Conservation (phyloP, 2,329 filamentous ascomycete genomes). For the Beauveria australis region DNA sequence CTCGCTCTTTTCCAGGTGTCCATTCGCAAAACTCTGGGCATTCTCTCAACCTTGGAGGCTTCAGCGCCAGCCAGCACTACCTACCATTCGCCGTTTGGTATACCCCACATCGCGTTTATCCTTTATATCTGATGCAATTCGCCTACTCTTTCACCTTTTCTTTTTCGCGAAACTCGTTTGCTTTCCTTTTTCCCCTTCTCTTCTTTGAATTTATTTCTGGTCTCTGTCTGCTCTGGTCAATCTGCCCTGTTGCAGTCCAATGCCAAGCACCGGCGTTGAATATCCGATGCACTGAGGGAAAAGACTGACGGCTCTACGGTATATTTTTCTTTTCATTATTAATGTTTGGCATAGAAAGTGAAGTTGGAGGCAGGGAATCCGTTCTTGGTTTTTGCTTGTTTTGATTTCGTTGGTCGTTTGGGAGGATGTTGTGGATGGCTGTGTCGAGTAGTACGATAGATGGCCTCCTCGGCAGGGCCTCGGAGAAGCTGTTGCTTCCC, state of each 20-base stretch:
- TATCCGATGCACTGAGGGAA: background rate
- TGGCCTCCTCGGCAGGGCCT: background rate
- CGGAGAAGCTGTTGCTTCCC: background rate
- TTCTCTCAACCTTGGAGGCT: background rate
- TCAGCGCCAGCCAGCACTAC: background rate
- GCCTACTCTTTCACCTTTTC: background rate
- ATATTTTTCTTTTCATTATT: conserved; percentile 4
- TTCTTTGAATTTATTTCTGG: background rate
- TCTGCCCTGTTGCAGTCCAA: background rate
- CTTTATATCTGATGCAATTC: conserved; percentile 1
- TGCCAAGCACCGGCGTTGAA: conserved; percentile 1
- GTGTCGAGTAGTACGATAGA: background rate
- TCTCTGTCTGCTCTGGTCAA: background rate
- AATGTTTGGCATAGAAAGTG: conserved; percentile 11
- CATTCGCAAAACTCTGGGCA: background rate
- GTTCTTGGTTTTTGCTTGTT: background rate
- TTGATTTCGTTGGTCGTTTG: background rate
- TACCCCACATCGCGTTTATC: conserved; percentile 18
- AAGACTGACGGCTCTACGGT: background rate
- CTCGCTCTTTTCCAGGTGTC: background rate
- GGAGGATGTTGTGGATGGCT: background rate
- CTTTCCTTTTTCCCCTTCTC: background rate
- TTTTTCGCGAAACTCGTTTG: background rate
- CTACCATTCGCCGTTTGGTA: conserved; percentile 17
- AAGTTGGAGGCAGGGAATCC: background rate